Evolutionary conservation across 164 flowering plant genomes (phyloP), one percentile per base, ranked within the genome.

Genomic region (Annona cherimola): DNA sequence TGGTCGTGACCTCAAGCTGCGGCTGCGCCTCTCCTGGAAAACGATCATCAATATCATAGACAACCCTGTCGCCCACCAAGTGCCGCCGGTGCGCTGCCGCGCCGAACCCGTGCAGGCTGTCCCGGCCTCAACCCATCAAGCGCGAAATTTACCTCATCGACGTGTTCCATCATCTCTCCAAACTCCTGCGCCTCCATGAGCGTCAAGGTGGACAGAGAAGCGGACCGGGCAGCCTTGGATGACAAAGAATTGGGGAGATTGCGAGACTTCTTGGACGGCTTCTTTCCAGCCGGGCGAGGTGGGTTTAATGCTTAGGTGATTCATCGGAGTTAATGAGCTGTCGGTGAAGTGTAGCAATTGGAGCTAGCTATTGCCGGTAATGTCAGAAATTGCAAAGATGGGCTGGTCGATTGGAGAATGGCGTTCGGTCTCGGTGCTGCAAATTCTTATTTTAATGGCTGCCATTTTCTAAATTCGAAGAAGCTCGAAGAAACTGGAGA

Each of bases 81-180:
- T 78, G 93, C 70, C 3, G 97, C 87, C 80, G 88, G 67, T 61
- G 93, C 77, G 70, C 98, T 93, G 4, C 92, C 96, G 41, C 96
- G 81, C 42, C 89, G 78, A 79, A 91, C 81, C 82, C 93, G 78
- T 26, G 74, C 68, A 0, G 85, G 97, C 75, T 87, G 94, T 14
- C 86, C 89, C 50, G 76, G 86, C 81, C 82, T 80, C 63, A 95
- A 76, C 76, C 99, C 99, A 81, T 93, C 98, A 71, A 95, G 69
- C 6, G 97, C 99, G 60, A 91, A 95, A 83, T 90, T 84, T 55
- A 93, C 93, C 86, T 95, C 98, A 67, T 95, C 99, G 55, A 82
- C 88, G 50, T 90, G 91, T 84, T 95, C 99, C 96, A 91, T 93
- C 98, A 93, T 93, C 79, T 93, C 97, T 74, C 98, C 98, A 59